A percentile compares a stretch with the other conserved stretches of the same genome.
Conservation (phyloP, 192 early-diverging fungal genomes). For the Podila epicladia region DNA sequence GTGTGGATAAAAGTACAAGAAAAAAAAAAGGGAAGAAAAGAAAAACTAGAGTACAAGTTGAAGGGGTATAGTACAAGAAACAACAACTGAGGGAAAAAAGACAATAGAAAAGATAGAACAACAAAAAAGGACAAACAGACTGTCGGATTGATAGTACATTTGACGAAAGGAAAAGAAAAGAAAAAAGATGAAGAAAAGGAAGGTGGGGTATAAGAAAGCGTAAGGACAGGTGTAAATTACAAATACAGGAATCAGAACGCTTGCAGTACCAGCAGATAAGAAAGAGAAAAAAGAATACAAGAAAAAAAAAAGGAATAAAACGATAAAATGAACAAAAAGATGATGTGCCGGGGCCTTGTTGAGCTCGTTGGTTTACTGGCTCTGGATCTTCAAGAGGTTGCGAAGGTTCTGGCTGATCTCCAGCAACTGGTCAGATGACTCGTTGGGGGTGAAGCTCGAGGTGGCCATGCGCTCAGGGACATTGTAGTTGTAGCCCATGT, state of each 20-base stretch:
- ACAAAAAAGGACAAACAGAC: constrained; percentile 4
- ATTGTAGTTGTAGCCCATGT: constrained; percentile 25
- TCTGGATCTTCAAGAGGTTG: constrained; percentile 61
- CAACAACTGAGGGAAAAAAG: constrained; percentile 3
- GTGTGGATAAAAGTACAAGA: constrained; percentile 25
- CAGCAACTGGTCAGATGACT: constrained; percentile 36
- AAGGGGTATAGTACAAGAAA: constrained; percentile 1
- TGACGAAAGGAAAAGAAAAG: no score
- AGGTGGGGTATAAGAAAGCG: constrained; percentile 9
- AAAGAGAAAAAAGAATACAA: background rate
- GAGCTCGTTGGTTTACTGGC: constrained; percentile 29
- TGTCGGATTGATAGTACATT: no score
- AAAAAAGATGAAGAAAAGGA: constrained; percentile 5
- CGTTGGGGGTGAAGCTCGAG: constrained; percentile 34
- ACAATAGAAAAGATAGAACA: constrained; percentile 21
- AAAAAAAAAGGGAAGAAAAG: constrained; percentile 7
- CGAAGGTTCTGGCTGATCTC: constrained; percentile 61
- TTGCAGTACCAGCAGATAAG: background rate
- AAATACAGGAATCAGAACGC: background rate
- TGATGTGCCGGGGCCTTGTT: background rate
- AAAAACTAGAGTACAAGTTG: background rate
- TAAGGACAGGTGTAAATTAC: background rate
- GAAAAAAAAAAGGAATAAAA: background rate
- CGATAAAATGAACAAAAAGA: background rate
- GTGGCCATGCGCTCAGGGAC: constrained; percentile 59